Base-by-base conservation (phyloP, 2,329 filamentous ascomycete species). In the Sphaerostilbella broomeana region DNA sequence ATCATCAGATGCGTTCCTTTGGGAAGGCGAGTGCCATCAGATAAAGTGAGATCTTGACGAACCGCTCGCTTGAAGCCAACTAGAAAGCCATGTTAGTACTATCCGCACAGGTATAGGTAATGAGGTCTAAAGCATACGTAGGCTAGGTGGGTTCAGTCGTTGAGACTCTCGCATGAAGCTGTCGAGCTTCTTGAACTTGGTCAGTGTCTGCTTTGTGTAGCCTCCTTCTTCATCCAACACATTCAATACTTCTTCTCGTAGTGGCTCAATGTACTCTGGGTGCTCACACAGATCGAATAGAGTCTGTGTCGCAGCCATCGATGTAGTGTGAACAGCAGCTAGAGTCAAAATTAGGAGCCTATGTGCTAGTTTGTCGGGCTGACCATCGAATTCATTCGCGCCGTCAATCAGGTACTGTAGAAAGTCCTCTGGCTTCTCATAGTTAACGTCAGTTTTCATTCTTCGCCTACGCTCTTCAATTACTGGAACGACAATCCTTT, bases 231-330 rank as follows among this genome's bases (percentile, higher is more conserved):
- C 27, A 13, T n/a, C 20, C 17, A 24, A 9, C 36, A 18, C 22
- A 16, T 15, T 21, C 10, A 17, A 19, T 17, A 38, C 32, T 19
- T 38, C 36, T 27, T 38, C 27, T 17, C 36, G 26, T 11, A 38
- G 12, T 5, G 36, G 26, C 36, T 38, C 36, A n/a, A 38, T 13
- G 20, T 24, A 22, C n/a, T 73, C 68, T 1, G 65, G 67, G 26
- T 70, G 55, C 4, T 65, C 62, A 3, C 64, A 64, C 10, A 77
- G 56, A 42, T 75, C 71, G 38, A 65, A 71, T 33, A 77, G 38
- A 19, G 16, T 18, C 16, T 31, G 28, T 18, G 20, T 18, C 28
- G 28, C 28, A 18, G 18, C 20, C 28, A 31, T 31, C 28, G 18
- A 18, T 18, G 28, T 18, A 12, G 28, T 31, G 28, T 31, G 28